Percentiles rank a stretch among this genome's conserved stretches.
phyloP scores from a whole-genome alignment of 176 grass and related monocot species.

The Carex pumila region DNA sequence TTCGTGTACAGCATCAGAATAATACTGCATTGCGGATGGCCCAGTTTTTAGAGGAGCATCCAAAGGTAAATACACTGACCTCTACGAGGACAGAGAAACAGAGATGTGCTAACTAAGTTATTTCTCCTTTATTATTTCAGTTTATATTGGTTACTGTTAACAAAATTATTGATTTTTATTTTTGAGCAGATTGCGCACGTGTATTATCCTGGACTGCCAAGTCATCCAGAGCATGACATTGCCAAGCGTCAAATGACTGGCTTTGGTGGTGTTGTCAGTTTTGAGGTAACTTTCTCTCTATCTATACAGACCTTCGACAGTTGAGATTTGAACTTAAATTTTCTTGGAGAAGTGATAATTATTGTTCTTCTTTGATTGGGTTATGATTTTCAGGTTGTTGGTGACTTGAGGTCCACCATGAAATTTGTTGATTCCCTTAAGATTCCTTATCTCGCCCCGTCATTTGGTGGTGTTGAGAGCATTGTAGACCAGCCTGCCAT shows the following conservation, averaged over 20 bases:
- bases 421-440: conserved; percentile 92
- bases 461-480: conserved; percentile 97
- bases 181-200: conserved; percentile 61
- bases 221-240: conserved; percentile 98
- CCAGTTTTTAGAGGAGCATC: conserved; percentile 99
- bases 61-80: conserved; percentile 45
- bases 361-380: not conserved
- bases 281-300: conserved; percentile 54
- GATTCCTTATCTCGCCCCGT: conserved; percentile 88
- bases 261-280: conserved; percentile 99
- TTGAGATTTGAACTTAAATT: not conserved
- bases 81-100: not conserved
- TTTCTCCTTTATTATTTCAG: not conserved
- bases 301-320: not conserved
- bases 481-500: conserved; percentile 95
- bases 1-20: conserved; percentile 94
- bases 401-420: conserved; percentile 66
- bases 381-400: conserved; percentile 41
- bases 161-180: not conserved
- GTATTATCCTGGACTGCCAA: conserved; percentile 85
- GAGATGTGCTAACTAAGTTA: not conserved
- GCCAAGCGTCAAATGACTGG: conserved; percentile 97
- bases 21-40: conserved; percentile 90
- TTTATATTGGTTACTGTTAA: not conserved
- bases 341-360: not conserved